Conservation (phyloP, 306 rosid genomes). For the Oemleria cerasiformis region DNA sequence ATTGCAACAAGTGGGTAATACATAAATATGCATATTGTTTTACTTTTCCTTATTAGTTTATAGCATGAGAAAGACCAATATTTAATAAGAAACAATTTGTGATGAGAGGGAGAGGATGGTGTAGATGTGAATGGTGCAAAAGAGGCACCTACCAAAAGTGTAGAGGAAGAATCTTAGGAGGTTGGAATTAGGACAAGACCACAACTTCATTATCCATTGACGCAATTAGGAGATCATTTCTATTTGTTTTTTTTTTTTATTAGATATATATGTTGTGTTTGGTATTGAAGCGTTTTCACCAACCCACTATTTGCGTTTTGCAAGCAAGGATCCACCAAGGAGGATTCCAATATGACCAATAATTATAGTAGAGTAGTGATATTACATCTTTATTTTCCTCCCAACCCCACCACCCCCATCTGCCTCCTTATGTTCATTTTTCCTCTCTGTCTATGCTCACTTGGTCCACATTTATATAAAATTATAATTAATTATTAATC, state of each 20-base stretch:
- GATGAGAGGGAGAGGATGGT: background rate
- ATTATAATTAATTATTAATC: too few relatives aligned
- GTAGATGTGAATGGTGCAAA: background rate
- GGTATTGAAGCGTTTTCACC: constrained; percentile 20
- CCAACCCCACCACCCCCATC: background rate
- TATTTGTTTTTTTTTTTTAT: background rate
- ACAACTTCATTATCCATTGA: constrained; percentile 4
- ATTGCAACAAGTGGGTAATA: too few relatives aligned
- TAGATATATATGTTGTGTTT: background rate
- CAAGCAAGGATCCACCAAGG: background rate
- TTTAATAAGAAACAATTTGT: too few relatives aligned
- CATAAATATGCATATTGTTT: too few relatives aligned
- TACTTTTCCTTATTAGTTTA: too few relatives aligned
- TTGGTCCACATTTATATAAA: too few relatives aligned
- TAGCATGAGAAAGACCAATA: too few relatives aligned
- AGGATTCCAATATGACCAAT: background rate
- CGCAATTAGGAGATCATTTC: background rate
- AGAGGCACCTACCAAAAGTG: constrained; percentile 13
- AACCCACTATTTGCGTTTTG: constrained; percentile 12
- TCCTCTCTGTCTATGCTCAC: background rate
- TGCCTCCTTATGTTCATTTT: too few relatives aligned
- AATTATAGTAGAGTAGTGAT: background rate
- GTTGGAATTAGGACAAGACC: constrained; percentile 4
- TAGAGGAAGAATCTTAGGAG: background rate
- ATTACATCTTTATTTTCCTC: background rate